phyloP scores from a whole-genome alignment of 164 flowering plant genomes.

The Kalanchoe fedtschenkoi region DNA sequence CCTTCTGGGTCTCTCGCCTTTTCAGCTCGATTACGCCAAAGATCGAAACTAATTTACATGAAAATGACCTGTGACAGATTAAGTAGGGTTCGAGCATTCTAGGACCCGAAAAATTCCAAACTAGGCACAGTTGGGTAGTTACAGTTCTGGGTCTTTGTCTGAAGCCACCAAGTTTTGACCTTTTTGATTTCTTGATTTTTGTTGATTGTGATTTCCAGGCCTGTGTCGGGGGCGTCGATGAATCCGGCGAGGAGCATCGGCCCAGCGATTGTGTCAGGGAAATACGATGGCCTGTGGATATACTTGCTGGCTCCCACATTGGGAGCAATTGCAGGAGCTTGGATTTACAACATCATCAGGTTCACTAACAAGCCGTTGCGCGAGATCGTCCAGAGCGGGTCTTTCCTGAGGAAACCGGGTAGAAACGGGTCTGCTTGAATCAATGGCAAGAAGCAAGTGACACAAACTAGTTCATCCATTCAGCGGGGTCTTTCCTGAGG shows the following conservation, averaged over 20 bases:
- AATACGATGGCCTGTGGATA: conserved; percentile 55
- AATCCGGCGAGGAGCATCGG: conserved; percentile 93
- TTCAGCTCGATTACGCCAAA: not conserved
- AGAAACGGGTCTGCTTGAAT: not conserved
- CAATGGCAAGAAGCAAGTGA: not conserved
- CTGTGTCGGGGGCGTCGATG: conserved; percentile 86
- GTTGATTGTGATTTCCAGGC: conserved; percentile 33
- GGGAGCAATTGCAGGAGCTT: conserved; percentile 64
- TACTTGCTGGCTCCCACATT: conserved; percentile 47
- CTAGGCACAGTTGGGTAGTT: no score
- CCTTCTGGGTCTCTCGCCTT: not conserved
- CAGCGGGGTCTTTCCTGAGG: no score
- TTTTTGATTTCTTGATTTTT: no score
- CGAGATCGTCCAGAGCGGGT: conserved; percentile 54
- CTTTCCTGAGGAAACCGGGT: conserved; percentile 27
- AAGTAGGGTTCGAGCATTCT: no score
- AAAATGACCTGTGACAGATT: no score
- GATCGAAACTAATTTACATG: not conserved
- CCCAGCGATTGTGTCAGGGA: conserved; percentile 53
- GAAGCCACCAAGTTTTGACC: not conserved
- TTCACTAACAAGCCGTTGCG: conserved; percentile 68
- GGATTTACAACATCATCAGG: conserved; percentile 66
- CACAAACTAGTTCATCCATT: not conserved
- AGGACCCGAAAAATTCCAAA: not conserved
- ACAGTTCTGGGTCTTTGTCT: not conserved